Conservation (phyloP, 2,329 filamentous ascomycete genomes). For the Diaporthe longicolla region DNA sequence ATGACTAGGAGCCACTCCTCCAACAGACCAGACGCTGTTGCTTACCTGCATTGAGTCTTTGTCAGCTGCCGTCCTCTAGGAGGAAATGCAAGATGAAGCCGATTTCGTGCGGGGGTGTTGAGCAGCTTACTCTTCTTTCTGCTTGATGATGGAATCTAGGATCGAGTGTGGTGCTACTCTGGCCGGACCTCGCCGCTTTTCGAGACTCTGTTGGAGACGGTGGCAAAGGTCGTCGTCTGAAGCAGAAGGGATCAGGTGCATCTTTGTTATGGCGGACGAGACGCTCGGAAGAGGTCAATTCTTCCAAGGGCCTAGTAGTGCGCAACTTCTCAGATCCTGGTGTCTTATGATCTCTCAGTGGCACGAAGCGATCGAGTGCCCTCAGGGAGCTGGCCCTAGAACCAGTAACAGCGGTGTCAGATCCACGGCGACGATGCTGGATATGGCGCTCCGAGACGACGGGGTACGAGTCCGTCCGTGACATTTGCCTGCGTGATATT, state of each 20-base stretch:
- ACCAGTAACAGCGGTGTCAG: conserved; percentile 36
- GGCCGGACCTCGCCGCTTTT: conserved; percentile 34
- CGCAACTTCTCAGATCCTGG: conserved; percentile 60
- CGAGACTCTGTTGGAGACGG: conserved; percentile 41
- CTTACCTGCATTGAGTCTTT: conserved; percentile 66
- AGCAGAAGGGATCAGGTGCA: conserved; percentile 60
- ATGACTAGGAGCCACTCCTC: conserved; percentile 73
- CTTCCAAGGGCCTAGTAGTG: conserved; percentile 58
- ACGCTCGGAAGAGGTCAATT: conserved; percentile 61
- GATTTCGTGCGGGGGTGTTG: background rate
- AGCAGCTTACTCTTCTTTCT: conserved; percentile 38
- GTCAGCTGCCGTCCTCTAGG: conserved; percentile 43
- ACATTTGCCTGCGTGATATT: conserved; percentile 28
- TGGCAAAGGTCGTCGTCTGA: conserved; percentile 48
- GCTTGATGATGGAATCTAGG: conserved; percentile 13
- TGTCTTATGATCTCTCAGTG: conserved; percentile 55
- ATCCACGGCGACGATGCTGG: conserved; percentile 34
- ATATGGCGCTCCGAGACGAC: background rate
- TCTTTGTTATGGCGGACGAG: conserved; percentile 59
- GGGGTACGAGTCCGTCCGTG: conserved; percentile 38
- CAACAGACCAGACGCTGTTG: conserved; percentile 82
- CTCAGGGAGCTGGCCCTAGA: conserved; percentile 43
- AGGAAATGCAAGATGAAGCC: background rate
- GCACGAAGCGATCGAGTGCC: conserved; percentile 65
- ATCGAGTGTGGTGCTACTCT: conserved; percentile 39